Evolutionary conservation across 2,329 filamentous ascomycete genomes (phyloP).

Genomic region (Aspergillus sergii): DNA sequence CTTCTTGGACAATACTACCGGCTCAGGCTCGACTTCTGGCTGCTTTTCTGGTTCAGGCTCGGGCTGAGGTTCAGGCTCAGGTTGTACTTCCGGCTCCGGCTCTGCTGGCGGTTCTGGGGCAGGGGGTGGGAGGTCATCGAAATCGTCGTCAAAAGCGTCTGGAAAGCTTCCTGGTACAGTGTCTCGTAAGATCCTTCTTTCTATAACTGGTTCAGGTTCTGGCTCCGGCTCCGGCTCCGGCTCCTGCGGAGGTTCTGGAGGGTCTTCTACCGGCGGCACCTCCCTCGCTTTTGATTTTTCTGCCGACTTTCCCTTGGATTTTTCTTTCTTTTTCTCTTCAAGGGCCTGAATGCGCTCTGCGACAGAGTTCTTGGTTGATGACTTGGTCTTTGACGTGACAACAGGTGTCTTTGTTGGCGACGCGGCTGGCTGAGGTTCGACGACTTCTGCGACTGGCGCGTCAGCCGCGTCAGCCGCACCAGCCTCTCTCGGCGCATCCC

Average conservation of each 20-base stretch:
- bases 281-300: constrained; percentile 28
- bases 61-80: constrained; percentile 26
- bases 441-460: constrained; percentile 39
- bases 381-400: constrained; percentile 42
- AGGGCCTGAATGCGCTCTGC: constrained; percentile 57
- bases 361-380: constrained; percentile 48
- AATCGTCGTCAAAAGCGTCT: constrained; percentile 51
- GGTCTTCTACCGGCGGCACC: constrained; percentile 13
- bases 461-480: constrained; percentile 35
- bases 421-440: constrained; percentile 42
- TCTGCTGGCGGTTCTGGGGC: constrained; percentile 26
- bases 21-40: constrained; percentile 38
- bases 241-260: constrained; percentile 20
- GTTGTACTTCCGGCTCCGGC: constrained; percentile 22
- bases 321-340: constrained; percentile 44
- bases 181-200: constrained; percentile 41
- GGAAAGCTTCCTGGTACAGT: constrained; percentile 63
- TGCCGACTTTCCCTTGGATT: constrained; percentile 38
- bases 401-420: constrained; percentile 42
- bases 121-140: constrained; percentile 20
- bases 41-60: constrained; percentile 25
- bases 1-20: constrained; percentile 28
- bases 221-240: constrained; percentile 23
- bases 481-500: constrained; percentile 31
- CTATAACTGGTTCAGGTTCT: constrained; percentile 31